Base-by-base conservation (phyloP, 2,329 filamentous ascomycete species). In the Aquanectria penicillioides region DNA sequence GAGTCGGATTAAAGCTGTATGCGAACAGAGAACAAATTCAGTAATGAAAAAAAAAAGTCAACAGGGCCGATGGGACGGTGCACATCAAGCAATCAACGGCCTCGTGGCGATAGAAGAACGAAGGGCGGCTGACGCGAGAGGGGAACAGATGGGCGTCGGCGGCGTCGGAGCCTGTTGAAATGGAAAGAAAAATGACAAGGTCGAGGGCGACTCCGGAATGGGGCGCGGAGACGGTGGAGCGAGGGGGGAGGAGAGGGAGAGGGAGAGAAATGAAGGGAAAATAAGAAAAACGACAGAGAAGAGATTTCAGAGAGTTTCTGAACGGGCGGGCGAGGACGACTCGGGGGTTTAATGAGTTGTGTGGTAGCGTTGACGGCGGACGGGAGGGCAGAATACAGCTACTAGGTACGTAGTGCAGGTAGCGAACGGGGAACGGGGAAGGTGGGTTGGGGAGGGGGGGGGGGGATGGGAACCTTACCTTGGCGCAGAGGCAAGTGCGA, bases 1-100 rank as follows among this genome's bases (percentile, higher is more conserved):
- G 64, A 70, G 60, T 70, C 71, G 73, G 67, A 80, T 78, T 77
- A 78, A 75, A 75, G 73, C 71, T 74, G 74, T 74, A 76, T 74
- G 69, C 75, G 77, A 80, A 80, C 76, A 73, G 76, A 69, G 64
- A 70, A 72, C 65, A 65, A 66, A 69, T 63, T 65, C 63, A 62
- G 51, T 66, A 69, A 69, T 58, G 66, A 55, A 41, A 62, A 59
- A 65, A 69, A 71, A 62, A 63, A 67, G 67, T 71, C 64, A 69
- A 69, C 64, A 67, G 63, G 60, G 57, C 65, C 67, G 51, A 64
- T 52, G 55, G 61, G 53, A 41, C 59, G 63, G 64, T 63, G 65
- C 61, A 68, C 67, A 63, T 71, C 67, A 68, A 71, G 62, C 61
- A 58, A 37, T 55, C 67, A 66, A 62, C 64, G 55, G 52, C 65